phyloP scores from a whole-genome alignment of 176 grass and related monocot genomes.

The Aegilops sharonensis region DNA sequence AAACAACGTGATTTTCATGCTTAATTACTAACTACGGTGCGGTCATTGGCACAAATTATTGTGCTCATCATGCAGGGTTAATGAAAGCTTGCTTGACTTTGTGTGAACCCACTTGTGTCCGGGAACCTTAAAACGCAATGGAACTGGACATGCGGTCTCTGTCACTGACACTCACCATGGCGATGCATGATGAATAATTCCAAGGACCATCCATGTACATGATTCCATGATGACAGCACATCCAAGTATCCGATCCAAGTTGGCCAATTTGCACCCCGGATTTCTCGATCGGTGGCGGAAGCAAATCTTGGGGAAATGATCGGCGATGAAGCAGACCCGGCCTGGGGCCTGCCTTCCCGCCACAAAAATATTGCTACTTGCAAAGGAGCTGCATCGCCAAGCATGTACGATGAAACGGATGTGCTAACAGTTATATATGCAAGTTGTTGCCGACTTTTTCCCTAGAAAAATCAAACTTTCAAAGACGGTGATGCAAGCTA shows the following conservation, averaged over 20 bases:
- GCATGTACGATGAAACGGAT: slow-evolving; percentile 35
- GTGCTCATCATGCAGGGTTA: not conserved
- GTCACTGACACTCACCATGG: not conserved
- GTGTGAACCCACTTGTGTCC: not conserved
- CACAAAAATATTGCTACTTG: slow-evolving; percentile 6
- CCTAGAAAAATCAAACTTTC: not conserved
- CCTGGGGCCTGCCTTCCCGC: not conserved
- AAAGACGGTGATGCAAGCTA: not conserved
- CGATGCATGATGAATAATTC: not conserved
- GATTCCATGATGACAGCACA: slow-evolving; percentile 2
- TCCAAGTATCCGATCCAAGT: slow-evolving; percentile 13
- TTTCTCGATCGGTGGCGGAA: not conserved
- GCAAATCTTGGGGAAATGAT: not conserved
- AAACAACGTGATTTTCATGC: too few species aligned
- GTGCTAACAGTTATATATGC: not conserved
- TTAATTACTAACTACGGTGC: too few species aligned
- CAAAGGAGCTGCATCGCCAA: not conserved
- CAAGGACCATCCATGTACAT: not conserved
- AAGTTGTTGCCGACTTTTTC: not conserved
- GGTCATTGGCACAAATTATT: not conserved
- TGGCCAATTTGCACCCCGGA: slow-evolving; percentile 18
- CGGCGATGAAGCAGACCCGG: not conserved
- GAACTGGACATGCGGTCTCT: not conserved
- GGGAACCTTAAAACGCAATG: slow-evolving; percentile 13
- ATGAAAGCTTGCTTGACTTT: not conserved